phyloP scores from a whole-genome alignment of 106 monocot species.

The Dioscorea zingiberensis region DNA sequence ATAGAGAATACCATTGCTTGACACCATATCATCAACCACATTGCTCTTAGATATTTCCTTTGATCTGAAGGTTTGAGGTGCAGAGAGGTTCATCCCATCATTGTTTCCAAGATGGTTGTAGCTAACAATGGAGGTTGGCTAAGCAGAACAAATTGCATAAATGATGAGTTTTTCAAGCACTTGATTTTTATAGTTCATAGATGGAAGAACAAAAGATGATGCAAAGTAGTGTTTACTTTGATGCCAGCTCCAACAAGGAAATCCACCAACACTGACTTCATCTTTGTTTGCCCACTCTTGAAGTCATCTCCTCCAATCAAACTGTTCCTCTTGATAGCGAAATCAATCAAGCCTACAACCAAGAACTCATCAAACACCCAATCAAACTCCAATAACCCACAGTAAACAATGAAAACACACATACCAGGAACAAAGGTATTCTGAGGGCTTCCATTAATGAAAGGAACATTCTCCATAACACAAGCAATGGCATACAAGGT shows the following conservation, averaged over 20 bases:
- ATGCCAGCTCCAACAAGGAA: slow-evolving; percentile 99
- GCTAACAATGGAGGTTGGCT: slow-evolving; percentile 98
- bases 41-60: slow-evolving; percentile 99
- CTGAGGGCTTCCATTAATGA: slow-evolving; percentile 95
- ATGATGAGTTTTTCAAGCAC: no score
- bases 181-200: no score
- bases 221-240: slow-evolving; percentile 42
- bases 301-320: slow-evolving; percentile 97
- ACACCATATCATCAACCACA: slow-evolving; percentile 97
- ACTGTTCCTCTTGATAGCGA: slow-evolving; percentile 79
- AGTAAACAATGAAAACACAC: not conserved
- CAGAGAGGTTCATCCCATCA: slow-evolving; percentile 97
- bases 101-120: slow-evolving; percentile 99
- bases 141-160: not conserved
- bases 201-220: not conserved
- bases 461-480: slow-evolving; percentile 75
- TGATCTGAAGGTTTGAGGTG: slow-evolving; percentile 90
- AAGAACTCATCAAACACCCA: not conserved
- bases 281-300: slow-evolving; percentile 99
- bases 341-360: slow-evolving; percentile 71
- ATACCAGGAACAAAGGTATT: slow-evolving; percentile 96
- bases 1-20: slow-evolving; percentile 90
- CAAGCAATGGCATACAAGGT: slow-evolving; percentile 83
- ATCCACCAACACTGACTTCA: slow-evolving; percentile 97
- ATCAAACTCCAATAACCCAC: not conserved